Evolutionary conservation across 129 eudicot genomes (phyloP), one percentile per base, ranked within the genome.

Genomic region (Pittosporum tobira): DNA sequence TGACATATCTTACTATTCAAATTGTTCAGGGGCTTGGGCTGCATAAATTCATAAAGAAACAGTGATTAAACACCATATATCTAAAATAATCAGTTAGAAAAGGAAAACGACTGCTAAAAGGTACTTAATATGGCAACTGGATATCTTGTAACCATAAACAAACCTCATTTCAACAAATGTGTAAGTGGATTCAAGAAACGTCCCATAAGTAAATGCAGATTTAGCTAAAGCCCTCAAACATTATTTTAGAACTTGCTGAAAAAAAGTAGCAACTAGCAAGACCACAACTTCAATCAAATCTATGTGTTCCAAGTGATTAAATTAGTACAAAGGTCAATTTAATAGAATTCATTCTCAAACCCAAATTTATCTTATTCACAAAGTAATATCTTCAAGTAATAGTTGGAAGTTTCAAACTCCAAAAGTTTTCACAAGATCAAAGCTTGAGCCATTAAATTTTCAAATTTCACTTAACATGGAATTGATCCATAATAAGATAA

Each of bases 1-100:
- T 87, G 93, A 58, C 96, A 87, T 59, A 77, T 61, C 59, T 80
- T 88, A 21, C 81, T 81, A 55, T 73, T 74, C 71, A 75, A 59
- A 61, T 80, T 59, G 78, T 75, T 80, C 47, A 77, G 37, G 55
- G 81, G 69, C 80, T 83, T 83, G 26, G 83, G 69, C 96, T 87
- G 81, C 81, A 74, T 28, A 13, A 62, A 65, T 16, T 63, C 10
- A 27, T 5, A 34, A 2, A 14, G n/a, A 26, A 48, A 34, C 36
- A 52, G 43, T 5, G n/a, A 58, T 59, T 27, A 59, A n/a, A 25
- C 10, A 44, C n/a, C 44, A 61, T 1, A 27, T 14, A 25, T 23
- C 10, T 51, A 25, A 49, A 3, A 13, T 19, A 25, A 11, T 24
- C 24, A 2, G 36, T 3, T 24, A 26, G 26, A 52, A 24, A 52